These are phyloP conservation scores for Diplotaxis tenuifolia DNA, from an alignment of 345 rosid species.

Conservation along the genomic window DNA sequence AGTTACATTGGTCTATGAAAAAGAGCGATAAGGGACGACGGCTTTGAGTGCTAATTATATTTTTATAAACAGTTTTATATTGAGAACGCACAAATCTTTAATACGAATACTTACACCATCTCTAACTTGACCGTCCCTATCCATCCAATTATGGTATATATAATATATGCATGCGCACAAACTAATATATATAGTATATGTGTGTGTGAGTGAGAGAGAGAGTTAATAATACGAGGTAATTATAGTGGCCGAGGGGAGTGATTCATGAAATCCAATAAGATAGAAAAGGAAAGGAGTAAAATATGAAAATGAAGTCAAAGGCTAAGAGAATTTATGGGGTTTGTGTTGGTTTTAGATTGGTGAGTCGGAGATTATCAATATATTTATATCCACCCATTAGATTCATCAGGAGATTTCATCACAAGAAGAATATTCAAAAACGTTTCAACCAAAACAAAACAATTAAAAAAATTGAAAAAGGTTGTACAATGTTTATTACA, in stretches of 20 bases:
- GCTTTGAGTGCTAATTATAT: constrained; percentile 6
- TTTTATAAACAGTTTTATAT: neutral
- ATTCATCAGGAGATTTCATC: constrained; percentile 32
- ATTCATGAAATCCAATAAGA: constrained; percentile 36
- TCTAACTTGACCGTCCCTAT: constrained; percentile 26
- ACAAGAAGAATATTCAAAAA: constrained; percentile 25
- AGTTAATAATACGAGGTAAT: constrained; percentile 32
- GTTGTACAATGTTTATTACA: neutral
- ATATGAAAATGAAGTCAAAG: constrained; percentile 32
- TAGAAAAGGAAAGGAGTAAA: constrained; percentile 30
- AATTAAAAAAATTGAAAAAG: neutral
- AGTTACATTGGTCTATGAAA: constrained; percentile 11
- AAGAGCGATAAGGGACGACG: constrained; percentile 7
- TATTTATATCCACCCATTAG: neutral
- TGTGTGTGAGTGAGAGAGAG: neutral
- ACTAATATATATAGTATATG: neutral
- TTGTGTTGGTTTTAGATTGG: constrained; percentile 25
- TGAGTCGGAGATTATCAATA: neutral
- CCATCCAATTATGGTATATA: constrained; percentile 22
- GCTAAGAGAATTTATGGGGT: neutral
- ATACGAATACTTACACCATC: constrained; percentile 4
- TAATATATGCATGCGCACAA: constrained; percentile 24
- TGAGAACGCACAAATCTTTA: constrained; percentile 17
- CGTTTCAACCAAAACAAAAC: neutral
- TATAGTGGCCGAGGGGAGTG: constrained; percentile 30